phyloP scores from a whole-genome alignment of 208 protist species.

The Porcisia hertigi region DNA sequence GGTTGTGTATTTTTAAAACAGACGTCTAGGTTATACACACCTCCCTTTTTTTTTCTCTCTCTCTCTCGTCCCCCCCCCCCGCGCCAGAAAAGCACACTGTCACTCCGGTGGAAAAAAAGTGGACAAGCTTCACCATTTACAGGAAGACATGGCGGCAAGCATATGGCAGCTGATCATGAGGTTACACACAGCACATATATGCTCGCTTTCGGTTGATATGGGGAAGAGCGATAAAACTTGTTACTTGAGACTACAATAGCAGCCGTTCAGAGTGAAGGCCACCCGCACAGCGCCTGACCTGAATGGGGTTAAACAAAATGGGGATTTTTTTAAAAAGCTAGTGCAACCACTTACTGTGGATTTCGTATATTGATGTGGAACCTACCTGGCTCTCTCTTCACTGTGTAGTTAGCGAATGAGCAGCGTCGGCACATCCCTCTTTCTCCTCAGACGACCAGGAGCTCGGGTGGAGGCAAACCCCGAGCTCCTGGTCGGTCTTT shows the following conservation, averaged over 20 bases:
- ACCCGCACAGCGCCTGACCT: not conserved
- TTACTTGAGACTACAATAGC: not conserved
- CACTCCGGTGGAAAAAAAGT: not conserved
- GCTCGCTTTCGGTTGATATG: not conserved
- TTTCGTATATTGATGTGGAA: constrained; percentile 1
- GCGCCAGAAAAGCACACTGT: not conserved
- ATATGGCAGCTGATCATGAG: not conserved
- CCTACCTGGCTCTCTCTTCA: not conserved
- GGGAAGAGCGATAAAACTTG: not conserved
- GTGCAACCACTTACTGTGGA: not conserved
- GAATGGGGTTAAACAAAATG: not conserved
- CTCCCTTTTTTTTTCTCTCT: too few relatives aligned
- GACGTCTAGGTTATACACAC: not conserved
- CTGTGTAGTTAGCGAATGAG: not conserved
- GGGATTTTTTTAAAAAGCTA: not conserved
- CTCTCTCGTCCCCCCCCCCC: not conserved
- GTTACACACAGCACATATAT: not conserved
- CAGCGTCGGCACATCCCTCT: not conserved
- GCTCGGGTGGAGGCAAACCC: not conserved
- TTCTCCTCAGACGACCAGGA: not conserved
- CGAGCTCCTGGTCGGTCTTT: not conserved
- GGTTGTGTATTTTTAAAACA: not conserved
- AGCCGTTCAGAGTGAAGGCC: not conserved
- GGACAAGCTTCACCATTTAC: not conserved
- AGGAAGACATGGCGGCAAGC: not conserved